These are phyloP conservation scores for Cyberlindnera americana DNA, from an alignment of 805 yeast species.

Conservation along the genomic window DNA sequence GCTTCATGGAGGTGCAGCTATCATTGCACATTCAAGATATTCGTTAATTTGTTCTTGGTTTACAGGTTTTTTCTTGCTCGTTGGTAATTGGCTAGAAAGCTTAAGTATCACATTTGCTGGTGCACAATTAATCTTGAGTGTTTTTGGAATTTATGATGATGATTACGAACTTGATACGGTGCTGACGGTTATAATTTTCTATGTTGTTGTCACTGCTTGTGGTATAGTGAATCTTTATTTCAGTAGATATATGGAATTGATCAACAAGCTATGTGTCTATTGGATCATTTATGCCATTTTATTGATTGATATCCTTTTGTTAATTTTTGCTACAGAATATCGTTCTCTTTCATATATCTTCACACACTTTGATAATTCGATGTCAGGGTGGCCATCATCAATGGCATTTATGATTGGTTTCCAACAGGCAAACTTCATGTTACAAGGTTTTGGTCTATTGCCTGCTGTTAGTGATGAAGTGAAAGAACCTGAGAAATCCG, in stretches of 20 bases:
- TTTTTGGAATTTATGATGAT: conserved; percentile 58
- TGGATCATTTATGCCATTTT: conserved; percentile 74
- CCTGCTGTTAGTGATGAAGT: conserved; percentile 84
- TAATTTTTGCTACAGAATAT: conserved; percentile 53
- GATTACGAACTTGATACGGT: conserved; percentile 55
- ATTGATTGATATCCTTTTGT: conserved; percentile 58
- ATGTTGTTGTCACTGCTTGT: conserved; percentile 51
- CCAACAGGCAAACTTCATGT: conserved; percentile 73
- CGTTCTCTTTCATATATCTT: conserved; percentile 58
- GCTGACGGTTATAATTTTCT: conserved; percentile 54
- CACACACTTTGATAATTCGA: conserved; percentile 62
- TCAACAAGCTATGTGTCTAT: conserved; percentile 64
- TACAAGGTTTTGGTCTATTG: conserved; percentile 80
- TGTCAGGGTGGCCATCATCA: conserved; percentile 74
- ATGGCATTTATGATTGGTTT: conserved; percentile 74
- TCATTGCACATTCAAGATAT: conserved; percentile 55
- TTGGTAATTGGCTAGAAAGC: conserved; percentile 78
- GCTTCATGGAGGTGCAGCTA: conserved; percentile 73
- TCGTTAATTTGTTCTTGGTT: conserved; percentile 67
- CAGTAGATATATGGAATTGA: conserved; percentile 54
- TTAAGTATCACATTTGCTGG: conserved; percentile 74
- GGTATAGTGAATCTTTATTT: conserved; percentile 62
- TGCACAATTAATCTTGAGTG: conserved; percentile 65
- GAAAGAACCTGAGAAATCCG: conserved; percentile 64
- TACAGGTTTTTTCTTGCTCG: conserved; percentile 70